Conservation (phyloP, 2,329 filamentous ascomycete genomes). For the Fusarium humuli region DNA sequence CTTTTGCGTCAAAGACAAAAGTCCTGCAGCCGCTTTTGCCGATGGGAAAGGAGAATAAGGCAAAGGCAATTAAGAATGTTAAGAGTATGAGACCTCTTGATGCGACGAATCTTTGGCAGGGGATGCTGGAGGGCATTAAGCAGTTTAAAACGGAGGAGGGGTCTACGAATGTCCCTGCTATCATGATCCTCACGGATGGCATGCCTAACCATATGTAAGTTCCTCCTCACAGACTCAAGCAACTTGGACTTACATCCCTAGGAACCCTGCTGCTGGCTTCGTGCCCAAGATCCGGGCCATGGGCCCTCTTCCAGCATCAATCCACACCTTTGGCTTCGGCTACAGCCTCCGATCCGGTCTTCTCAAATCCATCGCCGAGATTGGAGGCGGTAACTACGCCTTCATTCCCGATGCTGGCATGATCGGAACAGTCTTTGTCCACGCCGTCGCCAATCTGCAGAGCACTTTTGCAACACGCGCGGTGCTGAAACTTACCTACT, state of each 20-base stretch:
- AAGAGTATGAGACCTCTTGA: conserved; percentile 53
- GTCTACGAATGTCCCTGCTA: conserved; percentile 58
- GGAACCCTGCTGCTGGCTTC: conserved; percentile 64
- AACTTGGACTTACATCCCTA: conserved; percentile 21
- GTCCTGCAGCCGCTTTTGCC: conserved; percentile 59
- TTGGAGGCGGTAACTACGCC: conserved; percentile 67
- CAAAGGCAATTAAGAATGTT: conserved; percentile 55
- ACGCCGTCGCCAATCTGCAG: conserved; percentile 71
- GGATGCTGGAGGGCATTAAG: conserved; percentile 62
- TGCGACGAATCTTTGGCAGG: conserved; percentile 69
- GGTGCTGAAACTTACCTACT: conserved; percentile 56
- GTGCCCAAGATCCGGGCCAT: conserved; percentile 63
- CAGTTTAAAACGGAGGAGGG: conserved; percentile 55
- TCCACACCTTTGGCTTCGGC: conserved; percentile 55
- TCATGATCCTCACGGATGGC: conserved; percentile 68
- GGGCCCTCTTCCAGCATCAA: conserved; percentile 56
- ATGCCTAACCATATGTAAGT: conserved; percentile 64
- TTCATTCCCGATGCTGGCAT: conserved; percentile 73
- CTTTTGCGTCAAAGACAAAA: conserved; percentile 58
- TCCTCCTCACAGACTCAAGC: fast-evolving
- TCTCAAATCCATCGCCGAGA: conserved; percentile 70
- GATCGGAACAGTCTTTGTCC: conserved; percentile 72
- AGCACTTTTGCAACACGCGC: conserved; percentile 66
- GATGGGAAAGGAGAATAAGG: conserved; percentile 63
- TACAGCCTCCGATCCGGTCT: conserved; percentile 57